A percentile compares a stretch with the other conserved stretches of the same genome.
Evolutionary conservation across 805 yeast species (phyloP).

Genomic region (Yarrowia sp.): DNA sequence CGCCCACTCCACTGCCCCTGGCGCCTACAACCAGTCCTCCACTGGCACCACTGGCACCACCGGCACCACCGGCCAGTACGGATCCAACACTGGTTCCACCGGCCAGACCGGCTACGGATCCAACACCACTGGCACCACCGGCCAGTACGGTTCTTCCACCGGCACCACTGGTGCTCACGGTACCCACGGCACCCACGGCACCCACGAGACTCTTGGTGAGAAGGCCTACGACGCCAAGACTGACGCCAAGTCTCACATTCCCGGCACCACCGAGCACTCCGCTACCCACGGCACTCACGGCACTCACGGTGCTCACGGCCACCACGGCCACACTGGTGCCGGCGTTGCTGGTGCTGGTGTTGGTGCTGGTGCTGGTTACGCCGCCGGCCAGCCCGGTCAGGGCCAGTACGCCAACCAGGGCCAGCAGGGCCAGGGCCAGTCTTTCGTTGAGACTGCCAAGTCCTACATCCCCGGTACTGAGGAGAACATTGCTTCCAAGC

Average conservation of each 20-base stretch:
- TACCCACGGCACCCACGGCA: not conserved
- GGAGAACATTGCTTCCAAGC: constrained; percentile 14
- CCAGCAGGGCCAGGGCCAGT: constrained; percentile 18
- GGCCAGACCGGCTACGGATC: constrained; percentile 17
- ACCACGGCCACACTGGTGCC: constrained; percentile 6
- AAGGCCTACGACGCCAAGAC: constrained; percentile 22
- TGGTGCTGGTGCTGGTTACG: constrained; percentile 33
- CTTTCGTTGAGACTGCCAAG: constrained; percentile 30
- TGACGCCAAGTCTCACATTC: constrained; percentile 24
- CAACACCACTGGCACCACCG: constrained; percentile 19
- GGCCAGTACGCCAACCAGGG: not conserved
- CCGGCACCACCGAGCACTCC: constrained; percentile 20
- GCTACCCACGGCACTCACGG: constrained; percentile 10
- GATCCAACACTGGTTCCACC: not conserved
- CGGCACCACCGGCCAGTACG: constrained; percentile 13
- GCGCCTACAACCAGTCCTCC: constrained; percentile 6
- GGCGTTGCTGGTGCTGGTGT: constrained; percentile 35
- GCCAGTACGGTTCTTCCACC: constrained; percentile 12
- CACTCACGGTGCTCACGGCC: constrained; percentile 5
- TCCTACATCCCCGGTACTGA: constrained; percentile 34
- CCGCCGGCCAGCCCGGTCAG: constrained; percentile 15
- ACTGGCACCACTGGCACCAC: constrained; percentile 33
- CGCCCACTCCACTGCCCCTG: constrained; percentile 21
- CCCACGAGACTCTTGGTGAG: constrained; percentile 21
- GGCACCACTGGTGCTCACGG: constrained; percentile 13